A percentile compares a stretch with the other conserved stretches of the same genome.
These are phyloP conservation scores for Vitis rotundifolia DNA, from an alignment of 164 flowering plant species.

Conservation along the genomic window DNA sequence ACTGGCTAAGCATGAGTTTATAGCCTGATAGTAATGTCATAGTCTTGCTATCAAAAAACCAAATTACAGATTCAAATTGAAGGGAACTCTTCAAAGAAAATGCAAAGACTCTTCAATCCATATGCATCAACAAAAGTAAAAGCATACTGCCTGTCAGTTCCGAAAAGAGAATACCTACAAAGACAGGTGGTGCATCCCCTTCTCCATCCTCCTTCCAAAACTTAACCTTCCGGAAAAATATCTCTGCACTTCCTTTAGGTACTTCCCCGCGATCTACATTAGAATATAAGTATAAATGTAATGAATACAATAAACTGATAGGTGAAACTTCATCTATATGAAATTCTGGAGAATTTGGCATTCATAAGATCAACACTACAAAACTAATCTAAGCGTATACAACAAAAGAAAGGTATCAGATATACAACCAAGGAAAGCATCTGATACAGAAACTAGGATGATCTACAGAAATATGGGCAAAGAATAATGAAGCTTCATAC, in stretches of 20 bases:
- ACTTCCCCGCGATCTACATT: conserved; percentile 84
- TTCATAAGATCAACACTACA: too few relatives aligned
- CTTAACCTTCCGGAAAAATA: conserved; percentile 89
- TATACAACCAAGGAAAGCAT: too few relatives aligned
- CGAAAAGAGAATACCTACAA: conserved; percentile 80
- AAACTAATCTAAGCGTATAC: too few relatives aligned
- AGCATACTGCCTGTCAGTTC: not conserved
- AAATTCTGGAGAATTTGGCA: too few relatives aligned
- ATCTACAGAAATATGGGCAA: too few relatives aligned
- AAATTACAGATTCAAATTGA: not conserved
- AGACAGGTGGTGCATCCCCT: conserved; percentile 93
- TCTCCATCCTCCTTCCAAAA: conserved; percentile 93
- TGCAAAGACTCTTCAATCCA: not conserved
- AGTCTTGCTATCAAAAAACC: not conserved
- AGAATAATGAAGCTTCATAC: too few relatives aligned
- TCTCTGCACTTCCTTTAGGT: conserved; percentile 86
- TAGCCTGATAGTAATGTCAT: too few relatives aligned
- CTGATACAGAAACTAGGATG: too few relatives aligned
- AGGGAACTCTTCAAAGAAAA: not conserved
- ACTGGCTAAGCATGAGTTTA: too few relatives aligned
- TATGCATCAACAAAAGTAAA: not conserved
- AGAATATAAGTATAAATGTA: conserved; percentile 3
- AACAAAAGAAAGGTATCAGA: too few relatives aligned
- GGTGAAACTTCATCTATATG: too few relatives aligned
- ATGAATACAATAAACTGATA: not conserved